These are phyloP conservation scores for Globisporangium splendens DNA, from an alignment of 352 stramenopile species.

Conservation along the genomic window DNA sequence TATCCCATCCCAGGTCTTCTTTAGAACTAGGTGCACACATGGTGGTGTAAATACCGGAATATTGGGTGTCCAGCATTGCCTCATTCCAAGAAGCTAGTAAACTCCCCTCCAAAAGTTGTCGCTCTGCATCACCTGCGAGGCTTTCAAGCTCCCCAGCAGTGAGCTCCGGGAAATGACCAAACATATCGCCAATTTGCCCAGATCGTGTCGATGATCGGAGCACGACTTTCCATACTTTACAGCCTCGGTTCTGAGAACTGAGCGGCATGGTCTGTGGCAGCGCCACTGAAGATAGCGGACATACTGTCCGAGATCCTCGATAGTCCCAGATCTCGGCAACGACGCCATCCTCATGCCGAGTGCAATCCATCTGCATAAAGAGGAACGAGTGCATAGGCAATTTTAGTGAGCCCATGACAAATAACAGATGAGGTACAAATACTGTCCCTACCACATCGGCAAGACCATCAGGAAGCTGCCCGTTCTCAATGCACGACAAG, in stretches of 20 bases:
- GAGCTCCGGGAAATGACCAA: conserved; percentile 16
- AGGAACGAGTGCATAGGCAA: not conserved
- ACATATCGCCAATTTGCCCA: conserved; percentile 1
- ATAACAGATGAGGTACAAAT: not conserved
- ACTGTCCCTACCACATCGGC: conserved; percentile 39
- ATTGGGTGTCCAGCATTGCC: not conserved
- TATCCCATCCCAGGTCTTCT: not conserved
- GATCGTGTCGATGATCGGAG: not conserved
- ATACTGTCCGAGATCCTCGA: conserved; percentile 18
- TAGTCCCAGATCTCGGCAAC: conserved; percentile 39
- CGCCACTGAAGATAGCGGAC: conserved; percentile 35
- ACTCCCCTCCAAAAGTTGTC: conserved; percentile 26
- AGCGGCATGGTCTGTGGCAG: conserved; percentile 3
- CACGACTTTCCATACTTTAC: not conserved
- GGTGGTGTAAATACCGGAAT: not conserved
- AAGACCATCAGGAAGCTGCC: conserved; percentile 49
- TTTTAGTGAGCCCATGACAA: not conserved
- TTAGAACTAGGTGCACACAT: not conserved
- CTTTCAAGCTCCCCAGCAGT: conserved; percentile 26
- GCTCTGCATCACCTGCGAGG: conserved; percentile 28
- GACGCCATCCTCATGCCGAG: conserved; percentile 14
- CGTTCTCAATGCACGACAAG: conserved; percentile 49
- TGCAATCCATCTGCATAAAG: conserved; percentile 12
- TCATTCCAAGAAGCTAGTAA: not conserved
- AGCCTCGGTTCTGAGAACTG: not conserved